Percentiles rank a stretch among this genome's conserved stretches.
Evolutionary conservation across 176 grass and related monocot species (phyloP).

Genomic region (Aegilops longissima): DNA sequence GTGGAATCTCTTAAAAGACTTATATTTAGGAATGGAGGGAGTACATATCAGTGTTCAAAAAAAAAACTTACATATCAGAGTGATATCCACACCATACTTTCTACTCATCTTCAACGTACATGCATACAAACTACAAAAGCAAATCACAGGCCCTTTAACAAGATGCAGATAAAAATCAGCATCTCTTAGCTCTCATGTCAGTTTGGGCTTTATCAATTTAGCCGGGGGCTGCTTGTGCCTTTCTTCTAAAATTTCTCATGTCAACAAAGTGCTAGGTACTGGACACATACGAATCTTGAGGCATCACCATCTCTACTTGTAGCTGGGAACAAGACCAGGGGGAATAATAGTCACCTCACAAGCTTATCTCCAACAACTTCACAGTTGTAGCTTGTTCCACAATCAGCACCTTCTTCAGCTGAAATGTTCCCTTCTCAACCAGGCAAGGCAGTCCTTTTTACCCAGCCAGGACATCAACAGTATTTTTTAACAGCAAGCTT

Average conservation of each 20-base stretch:
- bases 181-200: not conserved
- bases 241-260: not conserved
- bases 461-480: slow-evolving; percentile 86
- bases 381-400: slow-evolving; percentile 47
- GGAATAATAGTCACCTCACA: slow-evolving; percentile 42
- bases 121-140: too few species aligned
- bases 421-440: slow-evolving; percentile 78
- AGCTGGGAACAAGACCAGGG: not conserved
- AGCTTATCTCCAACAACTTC: slow-evolving; percentile 82
- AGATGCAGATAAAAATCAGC: not conserved
- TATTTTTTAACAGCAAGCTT: slow-evolving; percentile 84
- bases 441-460: slow-evolving; percentile 77
- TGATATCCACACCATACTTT: too few species aligned
- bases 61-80: too few species aligned
- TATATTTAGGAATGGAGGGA: too few species aligned
- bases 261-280: not conserved
- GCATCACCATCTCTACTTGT: not conserved
- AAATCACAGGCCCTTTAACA: not conserved
- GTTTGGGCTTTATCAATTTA: too few species aligned
- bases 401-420: slow-evolving; percentile 71
- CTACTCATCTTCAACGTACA: too few species aligned
- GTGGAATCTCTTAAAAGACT: too few species aligned
- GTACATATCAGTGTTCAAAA: too few species aligned
- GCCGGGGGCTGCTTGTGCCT: too few species aligned
- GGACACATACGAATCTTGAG: too few species aligned